These are phyloP conservation scores for Podaxis sp. DNA, from an alignment of 768 basidiomycete species.

Conservation along the genomic window DNA sequence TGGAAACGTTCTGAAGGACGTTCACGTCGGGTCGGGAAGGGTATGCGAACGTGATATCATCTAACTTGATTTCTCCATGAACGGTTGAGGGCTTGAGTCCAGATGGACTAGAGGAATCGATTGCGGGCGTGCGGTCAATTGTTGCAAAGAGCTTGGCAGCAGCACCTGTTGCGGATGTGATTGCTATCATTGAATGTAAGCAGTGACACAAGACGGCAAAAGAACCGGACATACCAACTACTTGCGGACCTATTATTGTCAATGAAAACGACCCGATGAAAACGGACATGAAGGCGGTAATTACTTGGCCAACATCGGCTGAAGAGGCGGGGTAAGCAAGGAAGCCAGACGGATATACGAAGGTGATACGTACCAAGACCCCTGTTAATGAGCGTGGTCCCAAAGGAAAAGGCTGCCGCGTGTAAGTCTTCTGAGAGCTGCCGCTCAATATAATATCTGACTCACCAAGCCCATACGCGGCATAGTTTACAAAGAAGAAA, in stretches of 20 bases:
- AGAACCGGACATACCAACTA: slow-evolving; percentile 46
- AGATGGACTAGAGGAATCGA: slow-evolving; percentile 62
- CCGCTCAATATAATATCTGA: neutral
- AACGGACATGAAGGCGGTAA: slow-evolving; percentile 75
- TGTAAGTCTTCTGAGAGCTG: neutral
- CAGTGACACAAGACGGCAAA: slow-evolving; percentile 48
- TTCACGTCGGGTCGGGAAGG: slow-evolving; percentile 69
- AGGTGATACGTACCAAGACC: slow-evolving; percentile 36
- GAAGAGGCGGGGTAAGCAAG: neutral
- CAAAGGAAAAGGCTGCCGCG: slow-evolving; percentile 69
- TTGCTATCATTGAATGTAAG: slow-evolving; percentile 25
- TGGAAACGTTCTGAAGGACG: slow-evolving; percentile 59
- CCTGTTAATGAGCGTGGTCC: slow-evolving; percentile 69
- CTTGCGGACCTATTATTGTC: slow-evolving; percentile 71
- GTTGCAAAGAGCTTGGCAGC: slow-evolving; percentile 81
- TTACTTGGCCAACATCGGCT: slow-evolving; percentile 62
- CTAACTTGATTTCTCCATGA: slow-evolving; percentile 63
- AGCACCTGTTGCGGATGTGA: slow-evolving; percentile 68
- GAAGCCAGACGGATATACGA: neutral
- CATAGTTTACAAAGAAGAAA: slow-evolving; percentile 77
- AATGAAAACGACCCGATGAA: slow-evolving; percentile 83
- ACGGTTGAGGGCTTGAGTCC: slow-evolving; percentile 64
- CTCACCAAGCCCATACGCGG: slow-evolving; percentile 57
- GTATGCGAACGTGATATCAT: slow-evolving; percentile 71
- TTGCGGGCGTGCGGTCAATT: slow-evolving; percentile 74